These are phyloP conservation scores for Candida stauntonica DNA, from an alignment of 805 yeast species.

Conservation along the genomic window DNA sequence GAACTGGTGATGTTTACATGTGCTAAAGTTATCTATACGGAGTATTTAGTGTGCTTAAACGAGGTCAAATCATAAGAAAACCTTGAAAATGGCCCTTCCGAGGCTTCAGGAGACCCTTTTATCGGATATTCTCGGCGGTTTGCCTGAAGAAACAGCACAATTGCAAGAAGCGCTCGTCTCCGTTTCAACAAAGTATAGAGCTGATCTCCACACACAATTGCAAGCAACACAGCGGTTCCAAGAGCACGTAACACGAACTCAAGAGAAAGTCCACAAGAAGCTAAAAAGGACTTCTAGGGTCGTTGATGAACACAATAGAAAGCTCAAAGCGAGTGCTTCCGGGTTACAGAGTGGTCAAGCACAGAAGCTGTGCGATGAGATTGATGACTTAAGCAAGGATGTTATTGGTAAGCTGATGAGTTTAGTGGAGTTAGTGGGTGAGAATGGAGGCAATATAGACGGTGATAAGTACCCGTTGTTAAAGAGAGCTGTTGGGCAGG, in stretches of 20 bases:
- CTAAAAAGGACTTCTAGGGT: conserved; percentile 6
- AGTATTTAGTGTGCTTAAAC: too few relatives aligned
- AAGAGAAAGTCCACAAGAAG: conserved; percentile 11
- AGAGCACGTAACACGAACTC: conserved; percentile 7
- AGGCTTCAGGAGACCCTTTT: conserved; percentile 10
- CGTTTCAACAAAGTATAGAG: conserved; percentile 6
- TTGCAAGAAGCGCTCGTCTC: conserved; percentile 3
- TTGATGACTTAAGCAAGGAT: conserved; percentile 8
- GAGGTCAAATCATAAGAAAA: too few relatives aligned
- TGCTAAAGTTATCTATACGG: too few relatives aligned
- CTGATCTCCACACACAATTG: conserved; percentile 14
- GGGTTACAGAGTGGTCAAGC: neutral
- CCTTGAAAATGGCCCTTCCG: conserved; percentile 10
- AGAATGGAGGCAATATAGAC: conserved; percentile 6
- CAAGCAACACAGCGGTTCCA: conserved; percentile 8
- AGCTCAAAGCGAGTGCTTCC: neutral
- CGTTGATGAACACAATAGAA: conserved; percentile 7
- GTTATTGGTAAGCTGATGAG: conserved; percentile 13
- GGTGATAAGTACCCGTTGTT: conserved; percentile 12
- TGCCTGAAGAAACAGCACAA: conserved; percentile 15
- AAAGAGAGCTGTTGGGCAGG: conserved; percentile 11
- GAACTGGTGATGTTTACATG: too few relatives aligned
- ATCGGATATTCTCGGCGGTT: conserved; percentile 7
- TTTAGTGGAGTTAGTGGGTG: conserved; percentile 4
- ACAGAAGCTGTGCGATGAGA: conserved; percentile 5